Evolutionary conservation across 1,284 basidiomycete genomes (phyloP), one percentile per base, ranked within the genome.

Genomic region (Trametes sp.): DNA sequence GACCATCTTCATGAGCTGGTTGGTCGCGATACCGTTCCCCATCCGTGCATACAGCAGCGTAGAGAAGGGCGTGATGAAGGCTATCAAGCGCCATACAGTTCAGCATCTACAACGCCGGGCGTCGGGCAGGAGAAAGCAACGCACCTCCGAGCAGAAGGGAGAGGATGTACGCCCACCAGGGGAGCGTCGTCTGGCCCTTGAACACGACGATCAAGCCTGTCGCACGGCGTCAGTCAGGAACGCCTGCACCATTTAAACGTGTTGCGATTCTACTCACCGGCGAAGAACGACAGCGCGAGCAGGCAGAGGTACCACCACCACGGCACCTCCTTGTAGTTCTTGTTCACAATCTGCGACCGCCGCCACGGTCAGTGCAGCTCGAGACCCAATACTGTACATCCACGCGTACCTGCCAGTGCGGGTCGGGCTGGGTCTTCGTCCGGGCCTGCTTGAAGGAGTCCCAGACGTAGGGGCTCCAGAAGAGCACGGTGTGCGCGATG

Each of bases 1-100:
- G 29, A 89, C 82, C 86, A 89, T 88, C 77, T 88, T 87, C 81
- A 87, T 87, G 44, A 88, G 70, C 66, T 86, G 85, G 64, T 82
- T 83, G 10, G 85, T 87, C 1, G 80, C 81, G 36, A 87, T 77
- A n/a, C 85, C 84, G 65, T 81, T 85, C 14, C 86, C 86, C 78
- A 87, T 78, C 26, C 85, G 79, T 19, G 83, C 84, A 68, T 72
- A 75, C 0, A 81, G 70, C 3, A 79, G 60, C 19, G 75, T 80
- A 33, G 81, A 79, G 72, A 82, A 78, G 6, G 77, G 79, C 54
- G 80, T 76, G 42, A 81, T 69, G 67, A 80, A 75, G 13, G 71
- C 76, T 72, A 65, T 59, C 21, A 65, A 5, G 48, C 33, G 33
- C 16, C 49, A 45, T 11, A 10, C 33, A 8, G 26, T 7, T 14